These are phyloP conservation scores for Cytospora mali DNA, from an alignment of 2,329 filamentous ascomycete species.

Conservation along the genomic window DNA sequence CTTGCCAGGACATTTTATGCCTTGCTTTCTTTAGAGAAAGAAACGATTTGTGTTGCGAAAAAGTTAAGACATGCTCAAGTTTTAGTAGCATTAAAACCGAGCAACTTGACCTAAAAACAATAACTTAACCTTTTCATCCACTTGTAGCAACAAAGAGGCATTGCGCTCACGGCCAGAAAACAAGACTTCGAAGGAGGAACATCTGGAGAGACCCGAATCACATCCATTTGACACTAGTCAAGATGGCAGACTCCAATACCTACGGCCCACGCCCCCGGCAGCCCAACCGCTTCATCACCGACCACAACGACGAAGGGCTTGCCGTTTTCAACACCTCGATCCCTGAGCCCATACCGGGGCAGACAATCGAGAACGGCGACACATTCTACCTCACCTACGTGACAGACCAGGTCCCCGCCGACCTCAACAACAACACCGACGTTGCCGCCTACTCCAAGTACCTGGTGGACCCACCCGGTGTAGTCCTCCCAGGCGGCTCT, in stretches of 20 bases:
- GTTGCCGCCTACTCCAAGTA: conserved; percentile 48
- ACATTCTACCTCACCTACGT: conserved; percentile 41
- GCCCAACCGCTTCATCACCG: conserved; percentile 38
- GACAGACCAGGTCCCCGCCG: conserved; percentile 49
- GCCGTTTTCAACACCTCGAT: conserved; percentile 40
- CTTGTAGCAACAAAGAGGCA: background rate
- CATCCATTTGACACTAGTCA: background rate
- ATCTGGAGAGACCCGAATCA: background rate
- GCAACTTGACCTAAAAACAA: conserved; percentile 1
- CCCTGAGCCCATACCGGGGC: conserved; percentile 30
- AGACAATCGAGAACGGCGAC: conserved; percentile 41
- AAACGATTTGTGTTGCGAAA: background rate
- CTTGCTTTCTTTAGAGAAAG: too few relatives aligned
- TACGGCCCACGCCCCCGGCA: conserved; percentile 15
- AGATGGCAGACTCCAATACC: conserved; percentile 15
- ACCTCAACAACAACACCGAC: conserved; percentile 49
- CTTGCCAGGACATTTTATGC: too few relatives aligned
- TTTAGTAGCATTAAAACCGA: background rate
- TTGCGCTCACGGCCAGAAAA: background rate
- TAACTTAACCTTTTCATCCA: background rate
- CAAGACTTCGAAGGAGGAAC: background rate
- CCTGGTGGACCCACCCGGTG: conserved; percentile 49
- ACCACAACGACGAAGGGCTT: conserved; percentile 38
- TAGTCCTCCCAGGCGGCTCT: conserved; percentile 48
- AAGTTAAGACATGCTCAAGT: background rate